phyloP scores from a whole-genome alignment of 768 basidiomycete genomes.

The Lentinula sp. region DNA sequence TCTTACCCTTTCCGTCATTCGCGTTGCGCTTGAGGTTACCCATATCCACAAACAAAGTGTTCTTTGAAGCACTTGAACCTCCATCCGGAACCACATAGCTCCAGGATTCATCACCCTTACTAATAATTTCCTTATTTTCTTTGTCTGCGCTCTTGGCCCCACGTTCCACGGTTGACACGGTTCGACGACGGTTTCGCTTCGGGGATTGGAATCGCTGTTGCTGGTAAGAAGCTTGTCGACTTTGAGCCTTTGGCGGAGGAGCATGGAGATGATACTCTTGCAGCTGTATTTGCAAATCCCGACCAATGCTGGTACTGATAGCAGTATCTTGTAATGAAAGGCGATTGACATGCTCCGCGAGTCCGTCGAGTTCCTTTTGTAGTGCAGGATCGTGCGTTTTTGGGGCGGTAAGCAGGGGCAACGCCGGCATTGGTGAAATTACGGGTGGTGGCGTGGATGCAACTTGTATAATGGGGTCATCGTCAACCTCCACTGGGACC shows the following conservation, averaged over 20 bases:
- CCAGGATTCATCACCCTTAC: conserved; percentile 29
- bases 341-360: conserved; percentile 40
- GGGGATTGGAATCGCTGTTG: conserved; percentile 10
- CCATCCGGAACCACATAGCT: conserved; percentile 29
- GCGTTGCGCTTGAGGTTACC: conserved; percentile 11
- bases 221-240: conserved; percentile 9
- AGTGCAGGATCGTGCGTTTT: conserved; percentile 30
- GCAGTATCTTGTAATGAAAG: conserved; percentile 12
- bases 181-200: conserved; percentile 3
- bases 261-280: background rate
- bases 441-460: conserved; percentile 5
- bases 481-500: background rate
- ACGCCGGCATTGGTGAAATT: background rate
- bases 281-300: background rate
- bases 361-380: conserved; percentile 37
- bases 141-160: conserved; percentile 24
- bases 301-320: background rate
- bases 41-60: conserved; percentile 28
- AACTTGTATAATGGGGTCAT: background rate
- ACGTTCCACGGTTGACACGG: conserved; percentile 10
- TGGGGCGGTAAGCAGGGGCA: conserved; percentile 37
- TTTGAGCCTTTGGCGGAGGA: background rate
- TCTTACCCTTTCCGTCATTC: conserved; percentile 27
- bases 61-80: conserved; percentile 31
- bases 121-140: conserved; percentile 23